phyloP scores from a whole-genome alignment of 2,329 filamentous ascomycete species.

The Pseudomassariella vexata region DNA sequence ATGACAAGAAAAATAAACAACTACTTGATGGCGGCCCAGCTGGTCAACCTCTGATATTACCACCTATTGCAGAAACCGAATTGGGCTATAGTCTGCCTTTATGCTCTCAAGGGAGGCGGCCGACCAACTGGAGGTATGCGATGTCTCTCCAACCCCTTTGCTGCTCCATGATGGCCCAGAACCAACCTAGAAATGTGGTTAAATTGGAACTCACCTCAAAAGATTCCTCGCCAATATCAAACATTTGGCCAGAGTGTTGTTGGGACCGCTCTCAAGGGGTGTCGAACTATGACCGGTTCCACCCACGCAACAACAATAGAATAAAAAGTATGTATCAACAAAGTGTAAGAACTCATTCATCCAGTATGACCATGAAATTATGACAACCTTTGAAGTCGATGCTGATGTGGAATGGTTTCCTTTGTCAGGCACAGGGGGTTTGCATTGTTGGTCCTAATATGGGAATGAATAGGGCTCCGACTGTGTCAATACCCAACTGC shows the following conservation, averaged over 20 bases:
- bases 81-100: too few species aligned
- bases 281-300: too few species aligned
- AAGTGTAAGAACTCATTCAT: too few species aligned
- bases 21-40: not conserved
- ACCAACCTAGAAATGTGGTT: not conserved
- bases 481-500: too few species aligned
- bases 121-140: constrained; percentile 1
- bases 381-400: too few species aligned
- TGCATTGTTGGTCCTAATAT: too few species aligned
- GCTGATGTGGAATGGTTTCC: too few species aligned
- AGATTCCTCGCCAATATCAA: not conserved
- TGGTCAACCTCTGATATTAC: not conserved
- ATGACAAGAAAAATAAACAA: constrained; percentile 1
- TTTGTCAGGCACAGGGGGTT: too few species aligned
- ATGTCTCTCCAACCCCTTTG: not conserved
- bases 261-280: too few species aligned
- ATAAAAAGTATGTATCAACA: too few species aligned
- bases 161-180: not conserved
- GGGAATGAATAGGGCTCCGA: too few species aligned
- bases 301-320: not conserved
- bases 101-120: not conserved
- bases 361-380: too few species aligned
- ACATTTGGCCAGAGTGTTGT: not conserved
- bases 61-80: not conserved
- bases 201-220: not conserved